phyloP scores from a whole-genome alignment of 805 yeast genomes.

The Metschnikowia kofuensis region DNA sequence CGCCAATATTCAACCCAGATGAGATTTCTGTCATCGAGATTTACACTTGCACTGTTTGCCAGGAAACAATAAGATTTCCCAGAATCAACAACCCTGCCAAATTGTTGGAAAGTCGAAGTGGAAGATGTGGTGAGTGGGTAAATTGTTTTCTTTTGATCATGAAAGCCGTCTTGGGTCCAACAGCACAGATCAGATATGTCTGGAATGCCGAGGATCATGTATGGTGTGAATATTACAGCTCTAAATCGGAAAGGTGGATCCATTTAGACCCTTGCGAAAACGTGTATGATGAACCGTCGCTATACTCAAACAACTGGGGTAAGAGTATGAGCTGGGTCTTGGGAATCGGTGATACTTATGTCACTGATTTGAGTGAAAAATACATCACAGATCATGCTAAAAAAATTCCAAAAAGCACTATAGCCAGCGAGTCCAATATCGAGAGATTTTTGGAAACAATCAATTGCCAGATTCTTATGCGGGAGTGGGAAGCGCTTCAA shows the following conservation, averaged over 20 bases:
- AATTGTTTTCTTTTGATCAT: constrained; percentile 73
- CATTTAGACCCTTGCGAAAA: constrained; percentile 89
- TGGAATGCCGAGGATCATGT: constrained; percentile 95
- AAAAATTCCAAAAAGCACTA: constrained; percentile 19
- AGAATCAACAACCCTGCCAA: constrained; percentile 68
- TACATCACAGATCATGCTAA: constrained; percentile 49
- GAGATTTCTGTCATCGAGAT: constrained; percentile 60
- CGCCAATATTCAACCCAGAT: constrained; percentile 33
- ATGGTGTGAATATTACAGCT: constrained; percentile 89
- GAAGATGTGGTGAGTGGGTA: constrained; percentile 97
- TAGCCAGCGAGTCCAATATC: constrained; percentile 10
- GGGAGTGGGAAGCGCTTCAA: constrained; percentile 9
- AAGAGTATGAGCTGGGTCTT: constrained; percentile 87
- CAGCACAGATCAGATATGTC: constrained; percentile 51
- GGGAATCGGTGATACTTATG: constrained; percentile 61
- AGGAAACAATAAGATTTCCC: constrained; percentile 55
- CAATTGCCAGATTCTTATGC: constrained; percentile 11
- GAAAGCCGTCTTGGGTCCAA: constrained; percentile 53
- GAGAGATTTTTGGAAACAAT: constrained; percentile 3
- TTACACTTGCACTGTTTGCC: constrained; percentile 59
- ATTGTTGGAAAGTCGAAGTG: constrained; percentile 59
- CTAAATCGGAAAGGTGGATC: constrained; percentile 63
- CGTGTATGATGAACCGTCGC: constrained; percentile 74
- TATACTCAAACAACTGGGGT: constrained; percentile 87
- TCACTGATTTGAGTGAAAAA: constrained; percentile 65